These are phyloP conservation scores for Gossypium arboreum DNA, from an alignment of 345 rosid genomes.

Conservation along the genomic window DNA sequence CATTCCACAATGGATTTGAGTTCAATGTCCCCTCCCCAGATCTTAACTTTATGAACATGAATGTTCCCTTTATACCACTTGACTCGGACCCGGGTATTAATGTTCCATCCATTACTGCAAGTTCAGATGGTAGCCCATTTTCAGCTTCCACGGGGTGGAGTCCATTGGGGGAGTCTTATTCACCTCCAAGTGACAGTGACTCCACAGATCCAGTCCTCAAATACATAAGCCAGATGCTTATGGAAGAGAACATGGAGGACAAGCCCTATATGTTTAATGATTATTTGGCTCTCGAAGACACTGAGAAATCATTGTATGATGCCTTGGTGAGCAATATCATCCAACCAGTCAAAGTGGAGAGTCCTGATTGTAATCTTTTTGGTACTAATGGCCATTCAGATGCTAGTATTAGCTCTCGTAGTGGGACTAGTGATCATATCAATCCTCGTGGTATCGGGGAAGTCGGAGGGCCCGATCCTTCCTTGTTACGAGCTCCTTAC, in stretches of 20 bases:
- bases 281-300: slow-evolving; percentile 64
- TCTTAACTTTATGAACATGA: slow-evolving; percentile 22
- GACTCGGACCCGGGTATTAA: slow-evolving; percentile 27
- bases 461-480: slow-evolving; percentile 4
- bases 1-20: slow-evolving; percentile 34
- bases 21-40: slow-evolving; percentile 34
- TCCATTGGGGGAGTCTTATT: slow-evolving; percentile 34
- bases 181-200: slow-evolving; percentile 46
- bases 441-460: slow-evolving; percentile 12
- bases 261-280: slow-evolving; percentile 58
- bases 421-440: background rate
- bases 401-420: slow-evolving; percentile 24
- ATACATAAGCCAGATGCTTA: slow-evolving; percentile 68
- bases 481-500: slow-evolving; percentile 15
- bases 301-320: slow-evolving; percentile 65
- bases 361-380: slow-evolving; percentile 40
- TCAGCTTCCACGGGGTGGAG: slow-evolving; percentile 30
- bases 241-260: slow-evolving; percentile 71
- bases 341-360: slow-evolving; percentile 36
- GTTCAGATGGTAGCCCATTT: slow-evolving; percentile 31
- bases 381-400: slow-evolving; percentile 30
- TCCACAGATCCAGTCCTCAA: slow-evolving; percentile 53
- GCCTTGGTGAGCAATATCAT: slow-evolving; percentile 56
- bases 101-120: slow-evolving; percentile 14
- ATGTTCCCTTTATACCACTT: slow-evolving; percentile 20